Conservation (phyloP, 2,329 filamentous ascomycete species). For the Ceratocystis lukuohia region DNA sequence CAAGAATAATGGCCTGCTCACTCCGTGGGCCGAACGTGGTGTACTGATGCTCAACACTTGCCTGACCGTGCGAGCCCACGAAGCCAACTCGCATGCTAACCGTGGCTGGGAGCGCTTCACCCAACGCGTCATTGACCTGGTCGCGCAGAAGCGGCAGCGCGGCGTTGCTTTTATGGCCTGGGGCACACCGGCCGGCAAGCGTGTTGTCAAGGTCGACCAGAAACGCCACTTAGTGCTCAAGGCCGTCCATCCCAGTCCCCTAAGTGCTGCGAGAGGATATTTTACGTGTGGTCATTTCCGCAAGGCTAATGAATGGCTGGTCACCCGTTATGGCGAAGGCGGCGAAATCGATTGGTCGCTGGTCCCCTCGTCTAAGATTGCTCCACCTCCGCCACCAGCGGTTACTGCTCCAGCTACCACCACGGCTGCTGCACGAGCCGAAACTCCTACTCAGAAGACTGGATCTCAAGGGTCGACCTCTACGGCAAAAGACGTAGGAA, state of each 20-base stretch:
- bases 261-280: slow-evolving; percentile 72
- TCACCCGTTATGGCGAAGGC: slow-evolving; percentile 61
- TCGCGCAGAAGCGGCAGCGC: slow-evolving; percentile 58
- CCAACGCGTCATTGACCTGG: slow-evolving; percentile 77
- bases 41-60: slow-evolving; percentile 92
- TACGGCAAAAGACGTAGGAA: slow-evolving; percentile 18
- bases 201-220: slow-evolving; percentile 59
- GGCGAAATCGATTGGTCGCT: slow-evolving; percentile 77
- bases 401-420: slow-evolving; percentile 4
- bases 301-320: slow-evolving; percentile 74
- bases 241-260: slow-evolving; percentile 83
- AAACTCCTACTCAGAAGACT: slow-evolving; percentile 10
- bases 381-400: slow-evolving; percentile 19
- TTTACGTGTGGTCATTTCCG: slow-evolving; percentile 73
- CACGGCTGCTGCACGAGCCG: slow-evolving; percentile 19
- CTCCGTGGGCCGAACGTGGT: slow-evolving; percentile 84
- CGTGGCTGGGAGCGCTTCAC: slow-evolving; percentile 91
- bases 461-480: not conserved
- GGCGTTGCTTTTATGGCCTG: slow-evolving; percentile 94
- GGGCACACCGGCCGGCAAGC: slow-evolving; percentile 72
- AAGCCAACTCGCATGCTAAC: slow-evolving; percentile 73
- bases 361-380: slow-evolving; percentile 23
- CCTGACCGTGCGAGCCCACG: slow-evolving; percentile 78
- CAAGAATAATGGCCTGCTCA: slow-evolving; percentile 68
- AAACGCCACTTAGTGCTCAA: slow-evolving; percentile 69